phyloP scores from a whole-genome alignment of 2,329 filamentous ascomycete genomes.

The Cryphonectria radicalis region DNA sequence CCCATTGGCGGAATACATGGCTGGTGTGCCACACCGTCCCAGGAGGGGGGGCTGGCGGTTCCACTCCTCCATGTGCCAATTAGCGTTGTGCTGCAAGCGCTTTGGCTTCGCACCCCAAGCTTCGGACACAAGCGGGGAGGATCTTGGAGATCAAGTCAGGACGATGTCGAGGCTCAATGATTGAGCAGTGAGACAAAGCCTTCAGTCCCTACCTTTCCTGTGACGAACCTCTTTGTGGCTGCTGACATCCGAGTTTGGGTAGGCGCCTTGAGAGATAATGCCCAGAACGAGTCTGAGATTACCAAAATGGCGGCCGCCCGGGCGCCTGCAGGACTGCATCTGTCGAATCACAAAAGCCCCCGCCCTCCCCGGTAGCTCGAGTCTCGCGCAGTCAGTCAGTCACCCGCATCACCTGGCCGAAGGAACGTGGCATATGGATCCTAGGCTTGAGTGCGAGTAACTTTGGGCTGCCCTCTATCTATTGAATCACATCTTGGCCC shows the following conservation, averaged over 20 bases:
- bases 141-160: slow-evolving; percentile 18
- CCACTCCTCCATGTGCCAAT: slow-evolving; percentile 26
- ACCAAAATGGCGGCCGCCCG: neutral
- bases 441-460: neutral
- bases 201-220: neutral
- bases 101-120: slow-evolving; percentile 5
- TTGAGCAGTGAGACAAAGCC: neutral
- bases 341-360: neutral
- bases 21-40: slow-evolving; percentile 20
- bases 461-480: neutral
- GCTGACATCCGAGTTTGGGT: neutral
- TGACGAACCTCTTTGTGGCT: neutral
- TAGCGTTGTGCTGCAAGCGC: slow-evolving; percentile 29
- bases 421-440: neutral
- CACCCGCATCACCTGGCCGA: neutral
- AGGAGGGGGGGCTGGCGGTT: neutral
- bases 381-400: neutral
- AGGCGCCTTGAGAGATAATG: neutral
- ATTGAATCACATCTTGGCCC: neutral
- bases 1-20: slow-evolving; percentile 19
- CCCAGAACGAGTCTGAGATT: neutral
- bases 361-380: neutral
- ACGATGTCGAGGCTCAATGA: neutral
- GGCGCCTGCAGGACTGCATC: neutral
- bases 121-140: slow-evolving; percentile 7